Evolutionary conservation across 768 basidiomycete species (phyloP).

Genomic region (Russula virescens): DNA sequence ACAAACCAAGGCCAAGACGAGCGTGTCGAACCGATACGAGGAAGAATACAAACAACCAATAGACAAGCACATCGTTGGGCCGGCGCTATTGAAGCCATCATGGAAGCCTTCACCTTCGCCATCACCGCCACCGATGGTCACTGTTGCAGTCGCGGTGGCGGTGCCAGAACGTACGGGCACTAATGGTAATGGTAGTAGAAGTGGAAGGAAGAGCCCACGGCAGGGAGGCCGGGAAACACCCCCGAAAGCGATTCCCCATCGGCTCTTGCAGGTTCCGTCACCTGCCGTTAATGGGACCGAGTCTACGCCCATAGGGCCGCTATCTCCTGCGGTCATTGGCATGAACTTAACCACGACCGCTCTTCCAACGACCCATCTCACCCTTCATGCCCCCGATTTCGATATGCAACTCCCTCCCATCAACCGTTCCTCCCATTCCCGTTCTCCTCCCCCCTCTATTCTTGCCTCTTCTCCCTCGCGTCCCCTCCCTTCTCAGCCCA

Average conservation of each 20-base stretch:
- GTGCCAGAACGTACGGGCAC: not conserved
- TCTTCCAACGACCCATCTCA: slow-evolving; percentile 55
- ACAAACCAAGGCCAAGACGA: slow-evolving; percentile 55
- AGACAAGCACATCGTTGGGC: slow-evolving; percentile 18
- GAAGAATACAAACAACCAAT: slow-evolving; percentile 31
- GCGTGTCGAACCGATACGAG: slow-evolving; percentile 26
- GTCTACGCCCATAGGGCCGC: slow-evolving; percentile 41
- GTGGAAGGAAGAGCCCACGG: slow-evolving; percentile 9
- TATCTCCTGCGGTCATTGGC: slow-evolving; percentile 43
- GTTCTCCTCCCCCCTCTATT: slow-evolving; percentile 2
- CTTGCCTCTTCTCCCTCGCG: slow-evolving; percentile 25
- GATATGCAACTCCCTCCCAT: slow-evolving; percentile 60
- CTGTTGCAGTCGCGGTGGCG: slow-evolving; percentile 4
- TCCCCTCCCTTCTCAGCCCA: slow-evolving; percentile 34
- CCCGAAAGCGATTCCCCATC: slow-evolving; percentile 4
- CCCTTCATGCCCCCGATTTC: slow-evolving; percentile 82
- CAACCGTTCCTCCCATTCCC: slow-evolving; percentile 32
- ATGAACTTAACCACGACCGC: slow-evolving; percentile 42
- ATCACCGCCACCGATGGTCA: slow-evolving; percentile 6
- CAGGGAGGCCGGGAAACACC: slow-evolving; percentile 5
- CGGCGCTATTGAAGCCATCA: slow-evolving; percentile 22
- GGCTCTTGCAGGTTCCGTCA: slow-evolving; percentile 19
- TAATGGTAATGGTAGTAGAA: not conserved
- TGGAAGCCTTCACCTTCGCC: slow-evolving; percentile 26
- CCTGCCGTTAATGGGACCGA: slow-evolving; percentile 27